Evolutionary conservation across 2,329 filamentous ascomycete genomes (phyloP), one percentile per base, ranked within the genome.

Genomic region (Sphaceloma murrayae): DNA sequence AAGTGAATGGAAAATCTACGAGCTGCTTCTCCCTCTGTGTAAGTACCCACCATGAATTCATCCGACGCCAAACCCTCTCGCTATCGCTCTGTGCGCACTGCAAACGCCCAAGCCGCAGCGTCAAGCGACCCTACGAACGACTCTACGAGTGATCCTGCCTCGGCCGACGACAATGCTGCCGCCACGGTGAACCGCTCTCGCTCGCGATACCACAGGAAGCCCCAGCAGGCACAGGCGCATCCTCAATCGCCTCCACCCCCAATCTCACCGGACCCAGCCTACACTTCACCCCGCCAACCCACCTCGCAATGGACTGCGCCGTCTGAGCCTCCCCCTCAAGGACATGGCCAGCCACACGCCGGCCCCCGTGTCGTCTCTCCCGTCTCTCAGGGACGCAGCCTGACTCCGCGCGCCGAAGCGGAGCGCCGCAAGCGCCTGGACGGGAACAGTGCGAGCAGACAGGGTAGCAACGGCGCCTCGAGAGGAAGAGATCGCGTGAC

Each of bases 41-140:
- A 40, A 40, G 36, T 40, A 5, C 2, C 22, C 13, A 39, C 6
- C 24, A 40, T 40, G 36, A 40, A 30, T 29, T 40, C 43, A 19
- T 29, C 43, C 19, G 45, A 49, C 21, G 56, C 59, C 43, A 76
- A 73, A 54, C 69, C 74, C 56, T 73, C 73, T 45, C 68, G 75
- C 31, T 79, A 79, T 59, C 67, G 74, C 51, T 75, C 73, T 21
- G 72, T 77, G 45, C 63, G 75, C 47, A 66, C 67, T 49, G 63
- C 62, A 16, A 60, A 64, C 44, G 47, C 54, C 60, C 43, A 56
- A 7, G 8, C 45, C 31, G 30, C 46, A 43, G 29, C 43, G n/a
- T n/a, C n/a, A n/a, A n/a, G n/a, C 17, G 22, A 34, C 5, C 32
- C 46, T 11, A 21, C 47, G 10, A 24, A 39, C 10, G 31, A 40